Base-by-base conservation (phyloP, 2,329 filamentous ascomycete species). In the Aspergillus glaucus region DNA sequence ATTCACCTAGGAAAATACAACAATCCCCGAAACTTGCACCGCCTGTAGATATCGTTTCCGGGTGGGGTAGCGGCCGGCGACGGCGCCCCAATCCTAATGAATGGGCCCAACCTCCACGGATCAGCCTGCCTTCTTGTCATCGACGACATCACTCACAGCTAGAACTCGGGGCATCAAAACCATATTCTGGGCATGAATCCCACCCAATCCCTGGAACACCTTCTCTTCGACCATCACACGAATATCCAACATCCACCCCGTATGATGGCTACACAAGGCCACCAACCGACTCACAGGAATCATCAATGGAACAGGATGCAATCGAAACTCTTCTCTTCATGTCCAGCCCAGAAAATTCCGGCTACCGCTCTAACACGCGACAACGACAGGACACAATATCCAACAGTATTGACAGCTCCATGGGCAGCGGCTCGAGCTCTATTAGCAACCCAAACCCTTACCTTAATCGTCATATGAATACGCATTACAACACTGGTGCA, bases 241-340 rank as follows among this genome's bases (percentile, higher is more conserved):
- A 50, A 43, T 57, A 53, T 17, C 49, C 46, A 2, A 47, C 41
- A 21, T 49, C 53, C 17, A 56, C 54, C 9, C 62, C 59, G 3
- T 59, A 58, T 24, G 59, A 59, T 14, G 55, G 52, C 44, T 39
- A 53, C 45, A 48, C 57, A 47, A 49, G 64, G 56, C 47, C 63
- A 53, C 60, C 66, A 43, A 70, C 67, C 0, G 66, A 70, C 5
- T 70, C 68, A 42, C 69, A 73, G 51, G 74, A 66, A 45, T 69
- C 70, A 14, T 64, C 68, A 1, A 75, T 75, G 70, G 74, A 77
- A 53, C 69, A 75, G 51, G 74, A 77, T 50, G 74, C 74, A 9
- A 74, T 76, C n/a, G 74, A 77, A 57, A 75, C 73, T 0, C 57
- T 76, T 8, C 57, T 76, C 7, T 75, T 75, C 57, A 75, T 76